A percentile compares a stretch with the other conserved stretches of the same genome.
Evolutionary conservation across 768 basidiomycete genomes (phyloP).

Genomic region (Leccinum disarticulatum): DNA sequence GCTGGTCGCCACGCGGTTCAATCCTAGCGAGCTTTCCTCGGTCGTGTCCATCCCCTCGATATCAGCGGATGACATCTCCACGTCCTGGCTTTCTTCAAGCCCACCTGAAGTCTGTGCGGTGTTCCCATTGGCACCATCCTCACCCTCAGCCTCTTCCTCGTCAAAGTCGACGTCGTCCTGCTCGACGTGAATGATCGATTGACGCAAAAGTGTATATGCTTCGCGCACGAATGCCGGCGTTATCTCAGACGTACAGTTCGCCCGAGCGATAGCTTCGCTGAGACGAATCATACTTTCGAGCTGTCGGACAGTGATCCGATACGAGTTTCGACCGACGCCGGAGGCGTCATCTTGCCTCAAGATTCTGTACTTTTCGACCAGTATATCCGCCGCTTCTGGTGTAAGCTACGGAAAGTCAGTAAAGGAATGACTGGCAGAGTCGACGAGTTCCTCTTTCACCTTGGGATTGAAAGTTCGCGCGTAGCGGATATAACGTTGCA

Average conservation of each 20-base stretch:
- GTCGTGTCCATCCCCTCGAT: conserved; percentile 52
- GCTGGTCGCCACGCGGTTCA: conserved; percentile 38
- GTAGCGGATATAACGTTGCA: conserved; percentile 96
- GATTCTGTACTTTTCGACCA: conserved; percentile 94
- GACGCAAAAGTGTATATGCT: conserved; percentile 88
- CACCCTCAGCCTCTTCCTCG: conserved; percentile 74
- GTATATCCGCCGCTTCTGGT: conserved; percentile 84
- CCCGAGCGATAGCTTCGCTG: conserved; percentile 94
- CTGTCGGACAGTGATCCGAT: conserved; percentile 96
- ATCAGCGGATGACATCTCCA: conserved; percentile 63
- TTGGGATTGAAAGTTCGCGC: conserved; percentile 98
- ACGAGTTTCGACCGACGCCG: conserved; percentile 87
- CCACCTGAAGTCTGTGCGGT: conserved; percentile 35
- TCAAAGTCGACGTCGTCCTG: conserved; percentile 99
- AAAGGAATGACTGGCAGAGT: background rate
- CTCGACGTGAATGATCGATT: conserved; percentile 99
- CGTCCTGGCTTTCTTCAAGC: conserved; percentile 56
- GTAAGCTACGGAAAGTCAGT: conserved; percentile 62
- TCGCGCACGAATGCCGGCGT: conserved; percentile 93
- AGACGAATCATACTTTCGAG: conserved; percentile 98
- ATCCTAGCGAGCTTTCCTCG: conserved; percentile 46
- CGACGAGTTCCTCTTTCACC: conserved; percentile 40
- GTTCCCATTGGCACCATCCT: conserved; percentile 42
- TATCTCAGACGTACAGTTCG: conserved; percentile 97
- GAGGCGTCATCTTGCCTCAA: conserved; percentile 90